Evolutionary conservation across 2,329 filamentous ascomycete genomes (phyloP).

Genomic region (Aspergillus quadricinctus): DNA sequence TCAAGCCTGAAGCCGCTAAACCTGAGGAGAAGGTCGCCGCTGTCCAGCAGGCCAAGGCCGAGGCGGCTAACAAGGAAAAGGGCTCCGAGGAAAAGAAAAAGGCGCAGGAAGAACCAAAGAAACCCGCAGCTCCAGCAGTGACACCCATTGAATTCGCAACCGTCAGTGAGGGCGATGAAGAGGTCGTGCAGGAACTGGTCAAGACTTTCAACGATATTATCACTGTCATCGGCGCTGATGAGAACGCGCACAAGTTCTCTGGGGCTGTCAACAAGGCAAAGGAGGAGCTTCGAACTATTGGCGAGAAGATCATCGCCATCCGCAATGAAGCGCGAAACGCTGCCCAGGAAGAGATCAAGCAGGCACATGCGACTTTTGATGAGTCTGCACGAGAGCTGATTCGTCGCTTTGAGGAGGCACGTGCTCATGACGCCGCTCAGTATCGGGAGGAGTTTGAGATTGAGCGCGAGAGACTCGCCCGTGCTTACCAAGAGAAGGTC

Average conservation of each 20-base stretch:
- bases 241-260: slow-evolving; percentile 70
- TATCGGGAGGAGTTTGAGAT: slow-evolving; percentile 86
- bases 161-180: slow-evolving; percentile 72
- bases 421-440: slow-evolving; percentile 72
- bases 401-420: slow-evolving; percentile 76
- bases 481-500: slow-evolving; percentile 75
- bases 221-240: slow-evolving; percentile 83
- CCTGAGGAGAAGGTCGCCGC: slow-evolving; percentile 25
- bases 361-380: slow-evolving; percentile 74
- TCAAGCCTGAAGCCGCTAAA: slow-evolving; percentile 24
- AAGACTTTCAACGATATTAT: slow-evolving; percentile 97
- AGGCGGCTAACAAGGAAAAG: slow-evolving; percentile 23
- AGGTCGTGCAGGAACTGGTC: slow-evolving; percentile 85
- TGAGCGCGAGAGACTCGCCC: slow-evolving; percentile 75
- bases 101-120: slow-evolving; percentile 31
- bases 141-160: slow-evolving; percentile 72
- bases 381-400: slow-evolving; percentile 83
- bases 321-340: slow-evolving; percentile 65
- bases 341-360: slow-evolving; percentile 69
- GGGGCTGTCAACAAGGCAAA: slow-evolving; percentile 81
- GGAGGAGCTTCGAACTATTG: slow-evolving; percentile 71
- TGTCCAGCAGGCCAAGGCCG: slow-evolving; percentile 30
- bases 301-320: slow-evolving; percentile 69
- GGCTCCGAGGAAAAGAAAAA: slow-evolving; percentile 24
- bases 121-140: slow-evolving; percentile 47